Percentiles rank a stretch among this genome's conserved stretches.
Evolutionary conservation across 116 monocot species (phyloP).

Genomic region (Trichopus zeylanicus): DNA sequence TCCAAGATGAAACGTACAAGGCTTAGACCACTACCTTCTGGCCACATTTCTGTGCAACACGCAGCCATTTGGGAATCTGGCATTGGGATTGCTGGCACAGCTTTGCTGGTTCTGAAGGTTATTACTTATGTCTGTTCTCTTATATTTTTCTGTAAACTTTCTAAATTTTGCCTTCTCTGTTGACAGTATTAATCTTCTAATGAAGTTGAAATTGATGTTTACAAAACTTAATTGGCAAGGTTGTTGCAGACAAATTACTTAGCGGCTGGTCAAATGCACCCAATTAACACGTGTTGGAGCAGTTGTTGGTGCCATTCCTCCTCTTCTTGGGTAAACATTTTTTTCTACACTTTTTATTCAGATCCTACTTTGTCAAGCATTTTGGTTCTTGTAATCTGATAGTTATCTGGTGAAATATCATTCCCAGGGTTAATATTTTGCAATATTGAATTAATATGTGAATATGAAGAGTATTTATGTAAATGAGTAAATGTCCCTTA

Average conservation of each 20-base stretch:
- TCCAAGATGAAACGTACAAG: constrained; percentile 86
- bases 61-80: constrained; percentile 74
- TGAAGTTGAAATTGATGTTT: constrained; percentile 19
- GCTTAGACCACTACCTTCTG: constrained; percentile 83
- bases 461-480: too few relatives aligned
- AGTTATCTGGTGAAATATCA: background rate
- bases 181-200: background rate
- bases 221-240: constrained; percentile 49
- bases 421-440: too few relatives aligned
- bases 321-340: constrained; percentile 75
- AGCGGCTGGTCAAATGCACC: constrained; percentile 87
- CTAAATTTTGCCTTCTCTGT: too few relatives aligned
- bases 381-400: background rate
- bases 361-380: background rate
- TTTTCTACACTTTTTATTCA: background rate
- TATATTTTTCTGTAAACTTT: background rate
- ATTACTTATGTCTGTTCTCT: constrained; percentile 4
- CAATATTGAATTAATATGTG: too few relatives aligned
- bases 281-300: constrained; percentile 96
- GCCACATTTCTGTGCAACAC: constrained; percentile 63
- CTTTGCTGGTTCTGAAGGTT: constrained; percentile 87
- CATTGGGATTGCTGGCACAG: constrained; percentile 65
- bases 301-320: constrained; percentile 97
- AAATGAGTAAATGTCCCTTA: too few relatives aligned
- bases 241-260: constrained; percentile 85